Evolutionary conservation across 2,329 filamentous ascomycete species (phyloP), one percentile per base, ranked within the genome.

Genomic region (Venturia nashicola): DNA sequence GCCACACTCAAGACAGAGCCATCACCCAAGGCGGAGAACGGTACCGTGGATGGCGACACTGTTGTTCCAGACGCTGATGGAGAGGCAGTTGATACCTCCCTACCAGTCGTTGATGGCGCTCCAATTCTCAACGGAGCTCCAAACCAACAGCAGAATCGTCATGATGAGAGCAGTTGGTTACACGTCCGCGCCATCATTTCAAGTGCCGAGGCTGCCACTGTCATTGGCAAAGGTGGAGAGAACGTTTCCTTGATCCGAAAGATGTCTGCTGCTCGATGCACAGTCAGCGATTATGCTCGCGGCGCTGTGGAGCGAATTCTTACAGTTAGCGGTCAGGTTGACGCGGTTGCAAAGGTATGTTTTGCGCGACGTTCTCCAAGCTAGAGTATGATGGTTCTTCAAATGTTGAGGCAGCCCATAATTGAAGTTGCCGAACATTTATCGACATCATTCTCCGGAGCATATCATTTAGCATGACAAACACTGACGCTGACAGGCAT

Each of bases 191-290:
- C 94, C 64, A 92, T 97, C 71, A 99, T 99, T 71, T 96, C 93
- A 62, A 99, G 93, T 76, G 91, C 91, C 57, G 94, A 99, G 77
- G 94, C 94, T 69, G 94, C 94, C 46, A 99, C 94, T 60, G 91
- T 97, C 69, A 99, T 99, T 76, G 94, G 94, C 73, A 99, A 99
- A 79, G 93, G 92, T 67, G 94, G 94, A 74, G 94, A 99, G 81
- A 99, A 99, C 73, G 94, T 99, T 59, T 96, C 92, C 69, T 91
- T 96, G 78, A 97, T 99, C 73, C 87, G 94, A 69, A 91, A 90
- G 74, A 83, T 96, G 78, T 97, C 94, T 62, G 92, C 91, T 71
- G 94, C 94, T 69, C 97, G 97, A 79, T 99, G 94, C 80, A 99
- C 94, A 59, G 94, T 99, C 70, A 97, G 92, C 79, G 94, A 99